Conservation (phyloP, 805 yeast genomes). For the Suhomyces xylopsoci region DNA sequence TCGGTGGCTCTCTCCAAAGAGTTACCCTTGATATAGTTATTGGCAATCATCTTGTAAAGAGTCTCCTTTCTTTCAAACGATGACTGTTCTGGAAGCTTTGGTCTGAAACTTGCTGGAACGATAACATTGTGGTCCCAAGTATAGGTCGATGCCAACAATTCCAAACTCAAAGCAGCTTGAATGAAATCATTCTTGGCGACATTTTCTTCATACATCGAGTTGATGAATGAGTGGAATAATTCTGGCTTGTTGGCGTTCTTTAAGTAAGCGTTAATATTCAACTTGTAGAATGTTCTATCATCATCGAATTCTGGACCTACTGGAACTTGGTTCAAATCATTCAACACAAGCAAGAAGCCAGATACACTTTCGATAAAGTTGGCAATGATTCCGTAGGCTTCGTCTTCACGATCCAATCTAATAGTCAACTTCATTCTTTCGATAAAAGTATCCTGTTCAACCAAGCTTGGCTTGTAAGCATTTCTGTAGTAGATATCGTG, state of each 20-base stretch:
- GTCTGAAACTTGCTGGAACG: slow-evolving; percentile 57
- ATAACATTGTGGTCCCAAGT: slow-evolving; percentile 63
- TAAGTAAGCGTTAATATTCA: slow-evolving; percentile 72
- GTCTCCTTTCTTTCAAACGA: slow-evolving; percentile 79
- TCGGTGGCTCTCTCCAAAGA: slow-evolving; percentile 79
- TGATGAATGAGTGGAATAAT: slow-evolving; percentile 72
- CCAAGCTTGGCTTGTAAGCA: slow-evolving; percentile 52
- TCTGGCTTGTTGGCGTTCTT: slow-evolving; percentile 78
- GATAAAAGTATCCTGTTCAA: slow-evolving; percentile 55
- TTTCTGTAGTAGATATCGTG: slow-evolving; percentile 61
- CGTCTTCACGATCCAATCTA: slow-evolving; percentile 61
- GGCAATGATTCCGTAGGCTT: slow-evolving; percentile 49
- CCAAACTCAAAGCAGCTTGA: slow-evolving; percentile 82
- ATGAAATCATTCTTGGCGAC: slow-evolving; percentile 58
- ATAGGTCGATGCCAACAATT: slow-evolving; percentile 72
- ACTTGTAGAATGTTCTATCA: slow-evolving; percentile 76
- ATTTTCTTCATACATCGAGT: slow-evolving; percentile 68
- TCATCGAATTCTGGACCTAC: slow-evolving; percentile 80
- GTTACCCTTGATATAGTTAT: slow-evolving; percentile 64
- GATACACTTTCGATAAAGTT: slow-evolving; percentile 52
- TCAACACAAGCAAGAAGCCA: slow-evolving; percentile 61
- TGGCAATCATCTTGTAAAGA: slow-evolving; percentile 66
- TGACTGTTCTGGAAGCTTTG: slow-evolving; percentile 75
- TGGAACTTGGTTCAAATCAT: slow-evolving; percentile 72
- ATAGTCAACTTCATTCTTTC: slow-evolving; percentile 47